Base-by-base conservation (phyloP, 2,329 filamentous ascomycete species). In the Alternaria brassicae region DNA sequence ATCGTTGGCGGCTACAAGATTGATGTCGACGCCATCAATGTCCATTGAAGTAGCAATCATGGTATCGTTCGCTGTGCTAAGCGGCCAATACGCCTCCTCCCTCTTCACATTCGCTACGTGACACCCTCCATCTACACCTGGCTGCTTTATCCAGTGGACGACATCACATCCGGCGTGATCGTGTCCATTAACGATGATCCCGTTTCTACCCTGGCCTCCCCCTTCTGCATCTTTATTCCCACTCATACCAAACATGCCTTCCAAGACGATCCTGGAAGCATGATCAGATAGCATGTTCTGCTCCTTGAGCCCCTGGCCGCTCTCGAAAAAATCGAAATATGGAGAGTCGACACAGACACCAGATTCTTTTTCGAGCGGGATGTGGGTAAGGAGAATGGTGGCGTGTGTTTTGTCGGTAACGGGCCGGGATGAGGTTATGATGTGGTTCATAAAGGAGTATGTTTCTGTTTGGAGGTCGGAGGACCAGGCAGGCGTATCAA, bases 81-180 rank as follows among this genome's bases (percentile, higher is more conserved):
- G 10, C 15, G 68, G 64, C 58, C 65, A 66, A 25, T 71, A 65
- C 30, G 66, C 64, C 13, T 69, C 63, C 6, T 55, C 53, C 8
- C 47, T 36, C 15, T 53, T 54, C 6, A 72, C 40, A 1, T 53
- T 47, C 3, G 67, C 55, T 0, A 51, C 15, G 0, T 41, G 57
- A 37, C 69, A 74, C 4, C 13, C 21, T 19, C 51, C 41, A 10
- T 63, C 28, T 0, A 62, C 63, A 0, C 68, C 70, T 1, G 60
- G 57, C 39, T 72, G 69, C 4, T 63, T 59, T 4, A 70, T 72
- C 71, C 86, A 94, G 80, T 99, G 95, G 72, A 90, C 90, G 7
- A 89, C 90, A 77, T 98, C 93, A 74, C 95, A 99, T 6, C 95
- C 95, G 67, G 91, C 91, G 76, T 99, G 95, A 73, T 99, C 95